Base-by-base conservation (phyloP, 2,329 filamentous ascomycete species). In the Microsporum canis region DNA sequence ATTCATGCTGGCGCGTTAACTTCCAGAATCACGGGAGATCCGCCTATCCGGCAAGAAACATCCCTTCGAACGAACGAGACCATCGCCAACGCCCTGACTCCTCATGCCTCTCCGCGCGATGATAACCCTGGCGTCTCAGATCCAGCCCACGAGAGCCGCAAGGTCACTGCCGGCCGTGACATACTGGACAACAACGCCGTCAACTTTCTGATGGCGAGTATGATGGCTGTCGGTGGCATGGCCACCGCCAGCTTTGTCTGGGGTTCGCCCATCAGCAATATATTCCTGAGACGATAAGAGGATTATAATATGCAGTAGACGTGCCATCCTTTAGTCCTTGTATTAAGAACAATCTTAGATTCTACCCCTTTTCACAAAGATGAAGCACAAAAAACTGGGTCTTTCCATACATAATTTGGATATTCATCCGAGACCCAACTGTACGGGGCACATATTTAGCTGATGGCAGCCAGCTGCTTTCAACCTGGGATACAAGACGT, bases 111-210 rank as follows among this genome's bases (percentile, higher is more conserved):
- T 27, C 43, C 23, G 7, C 33, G 10, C 8, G 33, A 58, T 10
- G 3, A 47, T 14, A 17, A 31, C 10, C 12, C 3, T n/a, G 29
- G 43, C 33, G 7, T 43, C n/a, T 41, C 63, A 38, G 66, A 70
- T 6, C 58, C 62, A 3, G 63, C 79, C 61, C 79, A 79, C 67
- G 82, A 86, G 63, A 86, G 85, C 58, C 78, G 87, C 17, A 76
- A 84, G 3, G 74, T 86, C 5, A 84, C 88, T 74, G 87, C 79
- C 66, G 90, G 84, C 71, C 58, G 79, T 76, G 82, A 96, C 71
- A 72, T 95, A 63, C 78, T 99, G 61, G 91, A 95, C 73, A 99
- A 99, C 73, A 99, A 99, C 73, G 88, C 89, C 60, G 91, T 99
- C 68, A 99, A 99, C 73, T 84, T 96, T 62, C 73, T 92, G 61